Evolutionary conservation across 225 moss, liverwort and hornwort genomes (phyloP).

Genomic region (Straminergon stramineum): DNA sequence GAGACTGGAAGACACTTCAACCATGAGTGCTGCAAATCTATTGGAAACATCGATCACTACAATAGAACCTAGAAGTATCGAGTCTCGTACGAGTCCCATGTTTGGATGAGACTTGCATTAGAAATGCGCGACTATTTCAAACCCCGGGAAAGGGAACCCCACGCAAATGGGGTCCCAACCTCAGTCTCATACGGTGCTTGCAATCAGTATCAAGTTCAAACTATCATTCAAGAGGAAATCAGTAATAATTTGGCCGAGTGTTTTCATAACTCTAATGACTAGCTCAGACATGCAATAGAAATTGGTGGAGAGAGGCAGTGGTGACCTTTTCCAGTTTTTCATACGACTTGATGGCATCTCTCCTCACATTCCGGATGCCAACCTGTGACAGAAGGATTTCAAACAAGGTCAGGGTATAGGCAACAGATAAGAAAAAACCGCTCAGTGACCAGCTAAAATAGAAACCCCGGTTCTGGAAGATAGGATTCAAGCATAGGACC

Average conservation of each 20-base stretch:
- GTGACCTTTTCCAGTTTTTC: slow-evolving; percentile 88
- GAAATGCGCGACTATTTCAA: neutral
- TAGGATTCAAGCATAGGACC: neutral
- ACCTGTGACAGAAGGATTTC: slow-evolving; percentile 40
- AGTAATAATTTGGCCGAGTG: neutral
- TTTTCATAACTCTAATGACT: neutral
- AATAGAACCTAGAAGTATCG: neutral
- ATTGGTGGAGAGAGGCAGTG: neutral
- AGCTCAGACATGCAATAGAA: neutral
- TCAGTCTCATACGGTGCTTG: neutral
- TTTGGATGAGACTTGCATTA: neutral
- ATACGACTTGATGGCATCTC: slow-evolving; percentile 84
- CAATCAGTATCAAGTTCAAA: neutral
- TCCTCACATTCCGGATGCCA: slow-evolving; percentile 86
- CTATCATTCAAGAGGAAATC: neutral
- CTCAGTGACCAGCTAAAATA: neutral
- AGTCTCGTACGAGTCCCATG: neutral
- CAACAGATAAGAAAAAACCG: neutral
- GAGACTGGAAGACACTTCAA: neutral
- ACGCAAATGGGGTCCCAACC: neutral
- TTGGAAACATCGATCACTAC: neutral
- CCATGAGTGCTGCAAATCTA: neutral
- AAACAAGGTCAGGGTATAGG: neutral
- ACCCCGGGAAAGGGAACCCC: neutral
- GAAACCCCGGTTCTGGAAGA: neutral